These are phyloP conservation scores for Aspergillus sp. DNA, from an alignment of 2,329 filamentous ascomycete species.

Conservation along the genomic window DNA sequence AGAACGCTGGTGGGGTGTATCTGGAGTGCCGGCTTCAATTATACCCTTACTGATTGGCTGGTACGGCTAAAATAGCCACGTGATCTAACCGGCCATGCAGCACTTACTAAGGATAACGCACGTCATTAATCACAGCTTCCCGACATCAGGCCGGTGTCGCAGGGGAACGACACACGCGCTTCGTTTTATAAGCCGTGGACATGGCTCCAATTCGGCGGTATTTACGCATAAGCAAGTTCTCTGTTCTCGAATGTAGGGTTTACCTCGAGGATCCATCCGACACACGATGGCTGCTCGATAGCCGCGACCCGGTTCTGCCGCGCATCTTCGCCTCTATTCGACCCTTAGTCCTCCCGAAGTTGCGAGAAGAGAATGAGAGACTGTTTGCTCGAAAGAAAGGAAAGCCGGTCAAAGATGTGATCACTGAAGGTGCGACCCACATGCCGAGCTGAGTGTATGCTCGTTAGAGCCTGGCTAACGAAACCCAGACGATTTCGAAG, in stretches of 20 bases:
- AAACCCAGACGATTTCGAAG: slow-evolving; percentile 82
- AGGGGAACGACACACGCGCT: background rate
- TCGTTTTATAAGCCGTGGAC: background rate
- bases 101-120: background rate
- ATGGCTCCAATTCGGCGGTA: slow-evolving; percentile 92
- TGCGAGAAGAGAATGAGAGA: slow-evolving; percentile 77
- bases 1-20: slow-evolving; percentile 12
- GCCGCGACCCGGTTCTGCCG: slow-evolving; percentile 72
- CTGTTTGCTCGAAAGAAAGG: slow-evolving; percentile 68
- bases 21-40: background rate
- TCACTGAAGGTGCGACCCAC: slow-evolving; percentile 65
- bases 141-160: background rate
- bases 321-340: slow-evolving; percentile 82
- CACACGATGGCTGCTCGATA: slow-evolving; percentile 77
- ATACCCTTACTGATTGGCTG: background rate
- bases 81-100: background rate
- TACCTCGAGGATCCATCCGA: slow-evolving; percentile 90
- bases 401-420: slow-evolving; percentile 82
- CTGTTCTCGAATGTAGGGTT: slow-evolving; percentile 93
- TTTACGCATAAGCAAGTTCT: slow-evolving; percentile 86
- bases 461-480: background rate
- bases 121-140: background rate
- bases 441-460: background rate
- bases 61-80: background rate
- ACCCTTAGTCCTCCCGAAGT: slow-evolving; percentile 83